phyloP scores from a whole-genome alignment of 2,329 filamentous ascomycete genomes.

The Tothia fuscella region DNA sequence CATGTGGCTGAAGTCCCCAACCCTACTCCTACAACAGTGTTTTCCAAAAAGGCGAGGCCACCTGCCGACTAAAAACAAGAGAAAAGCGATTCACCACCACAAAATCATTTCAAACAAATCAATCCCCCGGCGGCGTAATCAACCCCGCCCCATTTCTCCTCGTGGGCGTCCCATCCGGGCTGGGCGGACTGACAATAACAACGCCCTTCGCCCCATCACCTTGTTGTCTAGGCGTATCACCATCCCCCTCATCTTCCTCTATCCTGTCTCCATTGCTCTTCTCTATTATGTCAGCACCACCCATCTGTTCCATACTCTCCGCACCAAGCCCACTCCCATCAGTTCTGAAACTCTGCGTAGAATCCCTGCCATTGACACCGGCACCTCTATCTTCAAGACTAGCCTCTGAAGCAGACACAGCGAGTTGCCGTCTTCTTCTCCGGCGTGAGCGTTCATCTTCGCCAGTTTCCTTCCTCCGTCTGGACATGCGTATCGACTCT shows the following conservation, averaged over 20 bases:
- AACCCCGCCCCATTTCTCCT: not conserved
- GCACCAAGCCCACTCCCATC: no score
- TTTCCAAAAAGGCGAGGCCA: no score
- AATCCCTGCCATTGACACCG: not conserved
- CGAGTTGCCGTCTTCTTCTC: constrained; percentile 3
- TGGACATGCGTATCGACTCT: not conserved
- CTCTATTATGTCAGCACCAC: not conserved
- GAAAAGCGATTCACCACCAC: no score
- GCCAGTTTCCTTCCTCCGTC: constrained; percentile 4
- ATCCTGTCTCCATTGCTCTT: not conserved
- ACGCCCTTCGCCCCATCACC: not conserved
- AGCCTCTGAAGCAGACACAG: constrained; percentile 4
- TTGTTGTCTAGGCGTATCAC: not conserved
- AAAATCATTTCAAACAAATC: not conserved
- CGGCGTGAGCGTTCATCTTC: constrained; percentile 1
- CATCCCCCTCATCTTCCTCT: constrained; percentile 4
- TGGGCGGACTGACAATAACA: constrained; percentile 4
- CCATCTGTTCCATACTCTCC: not conserved
- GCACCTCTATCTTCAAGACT: constrained; percentile 2
- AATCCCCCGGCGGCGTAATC: constrained; percentile 5
- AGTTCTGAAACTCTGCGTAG: not conserved
- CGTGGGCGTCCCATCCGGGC: constrained; percentile 1
- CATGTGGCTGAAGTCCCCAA: no score
- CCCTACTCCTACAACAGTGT: no score
- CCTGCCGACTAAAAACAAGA: no score